phyloP scores from a whole-genome alignment of 2,329 filamentous ascomycete species.

The Cladosporium phlei region DNA sequence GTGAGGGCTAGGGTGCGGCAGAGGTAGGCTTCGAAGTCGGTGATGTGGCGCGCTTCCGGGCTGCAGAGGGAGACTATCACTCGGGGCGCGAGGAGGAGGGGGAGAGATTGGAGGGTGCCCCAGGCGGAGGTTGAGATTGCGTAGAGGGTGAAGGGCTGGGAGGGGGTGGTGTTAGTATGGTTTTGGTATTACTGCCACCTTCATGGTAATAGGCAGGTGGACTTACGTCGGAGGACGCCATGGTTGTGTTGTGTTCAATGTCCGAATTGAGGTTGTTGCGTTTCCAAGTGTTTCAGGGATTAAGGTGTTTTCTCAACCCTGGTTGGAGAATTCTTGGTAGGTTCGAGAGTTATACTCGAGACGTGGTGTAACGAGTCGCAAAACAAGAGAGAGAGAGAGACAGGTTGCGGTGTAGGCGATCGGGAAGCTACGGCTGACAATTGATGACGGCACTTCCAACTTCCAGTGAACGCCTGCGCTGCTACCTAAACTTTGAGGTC shows the following conservation, averaged over 20 bases:
- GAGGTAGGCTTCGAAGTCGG: slow-evolving; percentile 67
- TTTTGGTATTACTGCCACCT: not conserved
- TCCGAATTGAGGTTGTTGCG: too few species aligned
- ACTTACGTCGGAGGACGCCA: slow-evolving; percentile 11
- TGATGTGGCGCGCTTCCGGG: slow-evolving; percentile 52
- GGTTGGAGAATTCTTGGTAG: not conserved
- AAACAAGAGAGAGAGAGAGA: too few species aligned
- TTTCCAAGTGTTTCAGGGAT: too few species aligned
- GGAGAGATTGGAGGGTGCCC: slow-evolving; percentile 42
- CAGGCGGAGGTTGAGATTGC: slow-evolving; percentile 41
- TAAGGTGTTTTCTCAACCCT: too few species aligned
- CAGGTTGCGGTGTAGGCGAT: too few species aligned
- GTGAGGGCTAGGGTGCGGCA: slow-evolving; percentile 65
- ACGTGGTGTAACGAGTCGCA: too few species aligned
- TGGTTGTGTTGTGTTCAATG: not conserved
- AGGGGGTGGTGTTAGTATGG: slow-evolving; percentile 6
- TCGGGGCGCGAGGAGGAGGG: slow-evolving; percentile 56
- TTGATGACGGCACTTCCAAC: too few species aligned
- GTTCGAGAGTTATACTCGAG: too few species aligned
- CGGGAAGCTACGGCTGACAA: too few species aligned
- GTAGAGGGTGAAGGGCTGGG: slow-evolving; percentile 42
- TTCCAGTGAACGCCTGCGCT: too few species aligned
- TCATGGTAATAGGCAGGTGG: too few species aligned
- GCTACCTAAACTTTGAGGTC: too few species aligned
- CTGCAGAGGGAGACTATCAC: slow-evolving; percentile 56